These are phyloP conservation scores for Pyricularia pennisetigena DNA, from an alignment of 2,329 filamentous ascomycete species.

Conservation along the genomic window DNA sequence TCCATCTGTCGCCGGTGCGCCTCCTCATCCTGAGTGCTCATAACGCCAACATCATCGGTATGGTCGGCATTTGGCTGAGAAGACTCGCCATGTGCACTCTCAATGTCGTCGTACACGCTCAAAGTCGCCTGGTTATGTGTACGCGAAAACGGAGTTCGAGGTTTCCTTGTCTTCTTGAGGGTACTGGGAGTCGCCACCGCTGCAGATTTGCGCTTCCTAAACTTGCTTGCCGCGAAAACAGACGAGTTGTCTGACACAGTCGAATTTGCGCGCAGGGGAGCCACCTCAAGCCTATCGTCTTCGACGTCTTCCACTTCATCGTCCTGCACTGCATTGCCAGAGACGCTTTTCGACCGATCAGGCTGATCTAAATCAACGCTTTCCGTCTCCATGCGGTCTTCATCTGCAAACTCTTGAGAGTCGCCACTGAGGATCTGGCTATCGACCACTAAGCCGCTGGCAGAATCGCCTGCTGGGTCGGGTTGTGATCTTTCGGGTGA, in stretches of 20 bases:
- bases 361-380: conserved; percentile 6
- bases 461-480: background rate
- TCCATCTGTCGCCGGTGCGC: background rate
- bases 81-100: conserved; percentile 11
- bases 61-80: background rate
- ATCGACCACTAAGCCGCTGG: background rate
- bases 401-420: conserved; percentile 8
- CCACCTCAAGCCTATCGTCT: background rate
- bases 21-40: background rate
- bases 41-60: background rate
- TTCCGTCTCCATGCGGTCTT: conserved; percentile 11
- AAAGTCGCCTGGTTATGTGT: background rate
- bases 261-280: background rate
- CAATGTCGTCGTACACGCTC: conserved; percentile 7
- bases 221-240: background rate
- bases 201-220: background rate
- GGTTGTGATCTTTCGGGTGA: background rate
- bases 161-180: background rate
- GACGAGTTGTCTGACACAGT: background rate
- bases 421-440: conserved; percentile 8
- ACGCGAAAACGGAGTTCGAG: background rate
- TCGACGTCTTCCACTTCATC: background rate
- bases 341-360: background rate
- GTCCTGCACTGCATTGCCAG: background rate
- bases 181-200: background rate